phyloP scores from a whole-genome alignment of 441 rosid genomes.

The Erysimum cheiri region DNA sequence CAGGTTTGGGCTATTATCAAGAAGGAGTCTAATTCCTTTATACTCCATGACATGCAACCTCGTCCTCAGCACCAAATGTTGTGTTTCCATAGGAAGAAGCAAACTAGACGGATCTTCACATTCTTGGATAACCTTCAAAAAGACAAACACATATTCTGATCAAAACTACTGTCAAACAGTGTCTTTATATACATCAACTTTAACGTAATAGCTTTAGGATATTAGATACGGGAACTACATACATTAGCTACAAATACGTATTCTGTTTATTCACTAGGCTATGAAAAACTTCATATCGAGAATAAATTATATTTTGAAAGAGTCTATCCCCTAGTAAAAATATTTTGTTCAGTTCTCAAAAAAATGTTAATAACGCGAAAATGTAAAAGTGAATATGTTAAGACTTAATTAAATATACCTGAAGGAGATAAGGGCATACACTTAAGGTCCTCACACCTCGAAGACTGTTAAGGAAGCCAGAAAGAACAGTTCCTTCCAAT shows the following conservation, averaged over 20 bases:
- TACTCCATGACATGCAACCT: conserved; percentile 42
- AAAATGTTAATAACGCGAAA: neutral
- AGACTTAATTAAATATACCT: conserved; percentile 46
- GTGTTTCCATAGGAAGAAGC: conserved; percentile 25
- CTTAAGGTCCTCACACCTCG: conserved; percentile 42
- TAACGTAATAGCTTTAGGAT: neutral
- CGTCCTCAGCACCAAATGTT: conserved; percentile 47
- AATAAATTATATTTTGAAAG: neutral
- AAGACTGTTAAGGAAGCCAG: conserved; percentile 39
- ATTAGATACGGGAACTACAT: neutral
- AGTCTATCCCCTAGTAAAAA: neutral
- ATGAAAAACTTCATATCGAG: neutral
- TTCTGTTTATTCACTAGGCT: neutral
- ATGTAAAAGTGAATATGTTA: neutral
- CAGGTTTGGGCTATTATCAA: conserved; percentile 43
- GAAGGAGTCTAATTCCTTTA: conserved; percentile 50
- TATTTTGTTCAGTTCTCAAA: neutral
- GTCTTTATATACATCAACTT: neutral
- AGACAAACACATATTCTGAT: neutral
- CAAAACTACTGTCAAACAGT: neutral
- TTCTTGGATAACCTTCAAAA: conserved; percentile 46
- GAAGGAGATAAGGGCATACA: conserved; percentile 51
- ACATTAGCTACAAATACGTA: neutral
- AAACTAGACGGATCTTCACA: conserved; percentile 29
- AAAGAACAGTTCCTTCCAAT: conserved; percentile 28